Percentiles rank a stretch among this genome's conserved stretches.
phyloP scores from a whole-genome alignment of 805 yeast species.

The Maudiozyma turicensis region DNA sequence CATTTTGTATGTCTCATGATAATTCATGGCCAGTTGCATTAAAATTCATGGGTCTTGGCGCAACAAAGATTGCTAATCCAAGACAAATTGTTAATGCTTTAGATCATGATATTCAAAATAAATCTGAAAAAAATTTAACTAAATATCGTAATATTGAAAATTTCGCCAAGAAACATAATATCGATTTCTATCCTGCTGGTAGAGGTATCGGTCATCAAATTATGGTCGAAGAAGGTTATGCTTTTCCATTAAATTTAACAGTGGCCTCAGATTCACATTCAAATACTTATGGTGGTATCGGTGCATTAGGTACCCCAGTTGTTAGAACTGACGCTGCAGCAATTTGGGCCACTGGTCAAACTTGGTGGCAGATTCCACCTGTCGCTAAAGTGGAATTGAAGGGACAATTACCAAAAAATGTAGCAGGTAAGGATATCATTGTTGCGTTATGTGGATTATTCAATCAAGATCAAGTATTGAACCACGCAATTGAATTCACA shows the following conservation, averaged over 20 bases:
- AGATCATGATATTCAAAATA: slow-evolving; percentile 97
- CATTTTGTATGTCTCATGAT: slow-evolving; percentile 98
- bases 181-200: slow-evolving; percentile 97
- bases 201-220: slow-evolving; percentile 98
- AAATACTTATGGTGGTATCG: slow-evolving; percentile 95
- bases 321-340: slow-evolving; percentile 99
- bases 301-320: slow-evolving; percentile 91
- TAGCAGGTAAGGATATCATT: slow-evolving; percentile 93
- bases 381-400: slow-evolving; percentile 86
- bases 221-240: slow-evolving; percentile 98
- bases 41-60: slow-evolving; percentile 92
- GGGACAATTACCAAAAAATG: slow-evolving; percentile 76
- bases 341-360: slow-evolving; percentile 98
- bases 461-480: slow-evolving; percentile 85
- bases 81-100: slow-evolving; percentile 91
- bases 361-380: slow-evolving; percentile 99
- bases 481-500: slow-evolving; percentile 88
- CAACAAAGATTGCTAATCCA: slow-evolving; percentile 69
- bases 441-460: slow-evolving; percentile 91
- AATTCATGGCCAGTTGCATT: slow-evolving; percentile 99
- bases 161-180: slow-evolving; percentile 83
- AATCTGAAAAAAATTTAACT: slow-evolving; percentile 73
- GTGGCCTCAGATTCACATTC: slow-evolving; percentile 98
- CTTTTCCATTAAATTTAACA: slow-evolving; percentile 84
- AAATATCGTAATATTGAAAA: slow-evolving; percentile 83